Base-by-base conservation (phyloP, 176 grass and related monocot species). In the Eleusine coracana region DNA sequence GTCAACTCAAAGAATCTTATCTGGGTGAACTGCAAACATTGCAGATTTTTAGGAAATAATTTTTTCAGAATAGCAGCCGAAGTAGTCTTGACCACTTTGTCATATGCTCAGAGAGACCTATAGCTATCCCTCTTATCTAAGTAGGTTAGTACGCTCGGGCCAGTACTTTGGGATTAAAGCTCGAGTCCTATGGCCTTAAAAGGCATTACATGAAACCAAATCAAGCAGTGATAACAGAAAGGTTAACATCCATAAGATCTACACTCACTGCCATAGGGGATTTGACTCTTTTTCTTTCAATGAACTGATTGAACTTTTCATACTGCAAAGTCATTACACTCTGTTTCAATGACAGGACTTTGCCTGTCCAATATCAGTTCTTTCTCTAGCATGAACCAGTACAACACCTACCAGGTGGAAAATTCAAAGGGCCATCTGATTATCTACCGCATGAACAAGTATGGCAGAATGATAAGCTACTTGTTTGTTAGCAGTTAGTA, bases 401-500 rank as follows among this genome's bases (percentile, higher is more conserved):
- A 66, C 61, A 66, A 11, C 42, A 71, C 59, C 23, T 71, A 60
- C 7, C 60, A 15, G 66, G 46, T 5, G 1, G 8, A 41, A 48
- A 34, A 28, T 29, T 48, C 12, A 3, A 78, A 28, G 23, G 39
- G 21, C 51, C n/a, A 60, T 71, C 62, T 79, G 17, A 41, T 41
- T 76, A 76, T 76, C 44, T 82, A 77, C 34, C 44, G 31, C 31
- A 34, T 34, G 31, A 64, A 60, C 39, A 40, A 79, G 66, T 40
- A 67, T 40, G 48, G 49, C 81, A 84, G 75, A 65, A 70, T 65
- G n/a, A 73, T 84, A 60, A 88, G 39, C 29, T 88, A 73, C 28
- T 39, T 59, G 29, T 84, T 68, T 74, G 75, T 84, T 74, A 82
- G 72, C 38, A 60, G 79, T 90, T 82, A 90, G 83, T 39, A 82